A percentile compares a stretch with the other conserved stretches of the same genome.
Conservation (phyloP, 164 flowering plant genomes). For the Stephania cephalantha region DNA sequence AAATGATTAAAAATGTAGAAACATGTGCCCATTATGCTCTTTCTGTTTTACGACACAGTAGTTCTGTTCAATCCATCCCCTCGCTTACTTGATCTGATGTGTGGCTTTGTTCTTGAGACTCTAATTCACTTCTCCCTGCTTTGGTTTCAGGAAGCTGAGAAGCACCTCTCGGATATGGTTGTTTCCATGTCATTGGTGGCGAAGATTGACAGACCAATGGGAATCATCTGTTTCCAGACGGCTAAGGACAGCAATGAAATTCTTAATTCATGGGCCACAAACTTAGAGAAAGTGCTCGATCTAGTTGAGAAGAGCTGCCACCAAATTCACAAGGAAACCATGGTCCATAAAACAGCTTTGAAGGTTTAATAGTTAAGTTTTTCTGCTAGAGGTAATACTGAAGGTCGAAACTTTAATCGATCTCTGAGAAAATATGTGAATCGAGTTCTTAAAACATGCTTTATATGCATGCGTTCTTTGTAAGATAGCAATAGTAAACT, state of each 20-base stretch:
- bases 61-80: not conserved
- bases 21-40: not conserved
- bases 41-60: not conserved
- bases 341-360: constrained; percentile 76
- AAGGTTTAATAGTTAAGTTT: constrained; percentile 2
- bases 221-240: constrained; percentile 67
- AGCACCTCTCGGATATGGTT: constrained; percentile 93
- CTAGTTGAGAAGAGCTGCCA: constrained; percentile 98
- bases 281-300: constrained; percentile 92
- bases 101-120: not conserved
- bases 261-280: constrained; percentile 83
- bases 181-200: constrained; percentile 78
- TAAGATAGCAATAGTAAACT: not conserved
- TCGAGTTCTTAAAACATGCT: not conserved
- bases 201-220: constrained; percentile 85
- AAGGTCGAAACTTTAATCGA: no score
- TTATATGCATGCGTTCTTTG: not conserved
- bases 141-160: constrained; percentile 72
- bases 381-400: not conserved
- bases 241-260: constrained; percentile 86
- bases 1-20: no score
- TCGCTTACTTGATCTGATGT: not conserved
- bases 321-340: constrained; percentile 96
- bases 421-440: no score
- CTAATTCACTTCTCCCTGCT: not conserved